Conservation (phyloP, 371 early-diverging fungal genomes). For the Dichotomocladium elegans region DNA sequence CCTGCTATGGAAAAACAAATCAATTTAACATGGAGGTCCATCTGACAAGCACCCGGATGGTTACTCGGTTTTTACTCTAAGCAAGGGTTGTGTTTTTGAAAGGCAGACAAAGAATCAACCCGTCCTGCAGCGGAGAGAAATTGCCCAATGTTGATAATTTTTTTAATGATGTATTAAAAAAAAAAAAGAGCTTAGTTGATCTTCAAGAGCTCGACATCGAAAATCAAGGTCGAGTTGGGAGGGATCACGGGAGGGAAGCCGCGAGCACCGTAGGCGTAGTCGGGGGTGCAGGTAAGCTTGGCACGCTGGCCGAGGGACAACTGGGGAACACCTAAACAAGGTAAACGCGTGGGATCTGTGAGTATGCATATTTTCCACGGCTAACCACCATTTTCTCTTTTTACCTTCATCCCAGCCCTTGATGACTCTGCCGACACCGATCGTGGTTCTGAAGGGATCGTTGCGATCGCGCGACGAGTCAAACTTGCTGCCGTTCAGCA, state of each 20-base stretch:
- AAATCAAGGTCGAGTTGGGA: constrained; percentile 76
- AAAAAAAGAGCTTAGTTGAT: constrained; percentile 76
- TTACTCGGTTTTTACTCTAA: too few relatives aligned
- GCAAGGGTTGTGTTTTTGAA: too few relatives aligned
- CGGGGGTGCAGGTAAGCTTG: constrained; percentile 65
- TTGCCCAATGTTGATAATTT: too few relatives aligned
- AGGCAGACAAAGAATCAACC: too few relatives aligned
- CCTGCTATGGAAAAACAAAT: too few relatives aligned
- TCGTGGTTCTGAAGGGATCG: constrained; percentile 70
- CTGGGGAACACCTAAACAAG: constrained; percentile 57
- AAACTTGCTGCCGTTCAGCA: constrained; percentile 73
- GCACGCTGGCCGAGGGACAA: constrained; percentile 78
- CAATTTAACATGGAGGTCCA: too few relatives aligned
- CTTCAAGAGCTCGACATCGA: constrained; percentile 76
- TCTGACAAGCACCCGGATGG: too few relatives aligned
- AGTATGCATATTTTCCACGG: not conserved
- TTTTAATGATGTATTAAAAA: too few relatives aligned
- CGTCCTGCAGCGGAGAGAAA: too few relatives aligned
- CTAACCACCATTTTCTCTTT: not conserved
- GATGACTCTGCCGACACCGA: constrained; percentile 95
- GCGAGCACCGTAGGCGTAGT: constrained; percentile 71
- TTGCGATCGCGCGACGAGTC: constrained; percentile 86
- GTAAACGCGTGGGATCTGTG: not conserved
- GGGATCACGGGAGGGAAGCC: constrained; percentile 79
- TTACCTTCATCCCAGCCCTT: constrained; percentile 71